Evolutionary conservation across 345 rosid genomes (phyloP).

Genomic region (Eutrema yunnanense): DNA sequence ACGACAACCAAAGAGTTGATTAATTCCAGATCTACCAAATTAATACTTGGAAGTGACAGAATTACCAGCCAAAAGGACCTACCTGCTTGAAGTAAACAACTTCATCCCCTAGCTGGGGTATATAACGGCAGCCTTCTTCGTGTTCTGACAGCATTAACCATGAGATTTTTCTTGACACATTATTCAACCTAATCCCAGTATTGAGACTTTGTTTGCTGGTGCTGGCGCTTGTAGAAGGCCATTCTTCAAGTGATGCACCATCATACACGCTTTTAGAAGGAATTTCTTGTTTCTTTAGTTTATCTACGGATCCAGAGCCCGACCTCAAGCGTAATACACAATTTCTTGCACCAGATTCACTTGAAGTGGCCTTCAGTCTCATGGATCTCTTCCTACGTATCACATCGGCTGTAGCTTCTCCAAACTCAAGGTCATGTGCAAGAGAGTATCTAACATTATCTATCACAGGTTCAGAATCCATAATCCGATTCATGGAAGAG

Average conservation of each 20-base stretch:
- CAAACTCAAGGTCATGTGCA: conserved; percentile 29
- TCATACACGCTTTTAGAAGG: conserved; percentile 30
- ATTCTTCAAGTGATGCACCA: conserved; percentile 45
- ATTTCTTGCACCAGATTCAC: conserved; percentile 32
- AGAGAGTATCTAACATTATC: conserved; percentile 22
- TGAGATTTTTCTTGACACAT: conserved; percentile 42
- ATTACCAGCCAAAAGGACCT: conserved; percentile 3
- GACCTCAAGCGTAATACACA: conserved; percentile 29
- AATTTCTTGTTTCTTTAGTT: conserved; percentile 32
- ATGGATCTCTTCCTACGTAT: conserved; percentile 60
- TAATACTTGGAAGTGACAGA: background rate
- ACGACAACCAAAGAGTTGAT: conserved; percentile 14
- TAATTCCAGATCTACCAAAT: conserved; percentile 6
- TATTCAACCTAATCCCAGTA: conserved; percentile 35
- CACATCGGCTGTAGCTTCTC: conserved; percentile 42
- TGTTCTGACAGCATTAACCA: conserved; percentile 86
- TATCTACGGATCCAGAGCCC: conserved; percentile 38
- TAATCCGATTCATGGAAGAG: conserved; percentile 26
- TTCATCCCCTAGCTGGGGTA: conserved; percentile 91
- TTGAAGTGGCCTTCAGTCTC: conserved; percentile 50
- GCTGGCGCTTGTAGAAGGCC: conserved; percentile 56
- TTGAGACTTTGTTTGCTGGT: conserved; percentile 25
- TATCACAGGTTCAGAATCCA: conserved; percentile 25
- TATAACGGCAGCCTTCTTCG: conserved; percentile 86
- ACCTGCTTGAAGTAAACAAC: conserved; percentile 91